phyloP scores from a whole-genome alignment of 331 rosid species.

The Saraca asoca region DNA sequence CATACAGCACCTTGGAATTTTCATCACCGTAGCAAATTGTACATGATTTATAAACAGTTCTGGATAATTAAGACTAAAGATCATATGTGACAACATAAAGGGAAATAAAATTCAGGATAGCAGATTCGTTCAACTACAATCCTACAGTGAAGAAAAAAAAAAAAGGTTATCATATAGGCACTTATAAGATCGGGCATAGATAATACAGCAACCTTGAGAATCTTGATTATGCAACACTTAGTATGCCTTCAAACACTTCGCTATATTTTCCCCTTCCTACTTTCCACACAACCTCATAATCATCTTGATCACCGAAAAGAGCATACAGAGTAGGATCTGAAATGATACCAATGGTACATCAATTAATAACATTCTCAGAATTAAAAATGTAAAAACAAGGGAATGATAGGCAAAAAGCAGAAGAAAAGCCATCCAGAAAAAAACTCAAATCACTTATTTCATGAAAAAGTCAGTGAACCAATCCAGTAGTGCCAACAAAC shows the following conservation, averaged over 20 bases:
- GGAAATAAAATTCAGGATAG: not conserved
- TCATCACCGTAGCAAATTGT: constrained; percentile 43
- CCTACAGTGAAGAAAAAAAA: not conserved
- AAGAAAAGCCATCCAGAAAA: constrained; percentile 19
- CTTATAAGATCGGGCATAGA: constrained; percentile 31
- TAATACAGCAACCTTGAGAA: constrained; percentile 81
- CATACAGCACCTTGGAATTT: constrained; percentile 55
- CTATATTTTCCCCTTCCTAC: constrained; percentile 95
- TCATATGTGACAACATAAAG: not conserved
- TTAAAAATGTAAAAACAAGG: not conserved
- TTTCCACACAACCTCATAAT: constrained; percentile 87
- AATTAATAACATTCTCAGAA: constrained; percentile 10
- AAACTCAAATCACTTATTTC: constrained; percentile 27
- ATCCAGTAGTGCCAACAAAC: too few species aligned
- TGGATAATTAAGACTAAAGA: constrained; percentile 31
- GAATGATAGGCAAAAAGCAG: not conserved
- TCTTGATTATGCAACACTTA: constrained; percentile 88
- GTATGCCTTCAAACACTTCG: constrained; percentile 92
- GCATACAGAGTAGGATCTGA: not conserved
- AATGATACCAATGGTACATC: not conserved
- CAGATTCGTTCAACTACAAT: not conserved
- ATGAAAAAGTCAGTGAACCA: constrained; percentile 28
- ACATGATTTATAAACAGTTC: constrained; percentile 64
- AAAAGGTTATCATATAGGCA: not conserved
- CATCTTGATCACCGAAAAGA: constrained; percentile 78